phyloP scores from a whole-genome alignment of 2,329 filamentous ascomycete genomes.

The Penicillium frequentans region DNA sequence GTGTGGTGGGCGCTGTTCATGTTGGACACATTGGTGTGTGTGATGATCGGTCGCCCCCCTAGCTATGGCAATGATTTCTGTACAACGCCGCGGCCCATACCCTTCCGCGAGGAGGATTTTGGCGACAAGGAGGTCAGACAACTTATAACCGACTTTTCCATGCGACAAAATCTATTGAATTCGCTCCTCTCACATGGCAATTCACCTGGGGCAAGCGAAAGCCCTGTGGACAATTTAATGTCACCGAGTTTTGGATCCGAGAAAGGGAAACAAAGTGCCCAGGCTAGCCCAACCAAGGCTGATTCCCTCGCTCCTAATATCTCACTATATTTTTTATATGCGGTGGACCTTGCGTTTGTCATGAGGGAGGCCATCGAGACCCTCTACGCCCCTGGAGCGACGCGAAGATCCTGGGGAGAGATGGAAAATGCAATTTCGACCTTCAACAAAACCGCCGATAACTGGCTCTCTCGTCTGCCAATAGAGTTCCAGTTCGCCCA shows the following conservation, averaged over 20 bases:
- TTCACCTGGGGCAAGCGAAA: constrained; percentile 10
- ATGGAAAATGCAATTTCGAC: constrained; percentile 36
- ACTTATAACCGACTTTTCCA: constrained; percentile 35
- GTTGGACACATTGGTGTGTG: constrained; percentile 42
- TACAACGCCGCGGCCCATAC: constrained; percentile 43
- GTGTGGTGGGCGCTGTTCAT: constrained; percentile 47
- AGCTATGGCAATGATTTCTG: constrained; percentile 40
- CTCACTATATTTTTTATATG: constrained; percentile 41
- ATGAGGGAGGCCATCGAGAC: constrained; percentile 37
- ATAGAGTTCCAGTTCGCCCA: constrained; percentile 36
- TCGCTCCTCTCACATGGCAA: constrained; percentile 20
- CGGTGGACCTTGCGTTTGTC: constrained; percentile 38
- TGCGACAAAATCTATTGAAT: constrained; percentile 30
- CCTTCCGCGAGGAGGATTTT: constrained; percentile 41
- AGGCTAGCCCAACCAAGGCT: constrained; percentile 23
- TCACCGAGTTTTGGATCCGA: background rate
- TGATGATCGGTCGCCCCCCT: constrained; percentile 46
- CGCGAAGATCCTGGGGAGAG: constrained; percentile 36
- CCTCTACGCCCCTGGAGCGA: constrained; percentile 40
- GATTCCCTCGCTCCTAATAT: constrained; percentile 36
- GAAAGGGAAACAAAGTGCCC: constrained; percentile 19
- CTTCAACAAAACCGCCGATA: constrained; percentile 36
- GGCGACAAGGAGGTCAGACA: constrained; percentile 30
- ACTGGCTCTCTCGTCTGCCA: constrained; percentile 41
- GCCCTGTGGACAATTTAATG: background rate